A percentile compares a stretch with the other conserved stretches of the same genome.
Evolutionary conservation across 2,329 filamentous ascomycete species (phyloP).

Genomic region (Fusarium protoensiforme): DNA sequence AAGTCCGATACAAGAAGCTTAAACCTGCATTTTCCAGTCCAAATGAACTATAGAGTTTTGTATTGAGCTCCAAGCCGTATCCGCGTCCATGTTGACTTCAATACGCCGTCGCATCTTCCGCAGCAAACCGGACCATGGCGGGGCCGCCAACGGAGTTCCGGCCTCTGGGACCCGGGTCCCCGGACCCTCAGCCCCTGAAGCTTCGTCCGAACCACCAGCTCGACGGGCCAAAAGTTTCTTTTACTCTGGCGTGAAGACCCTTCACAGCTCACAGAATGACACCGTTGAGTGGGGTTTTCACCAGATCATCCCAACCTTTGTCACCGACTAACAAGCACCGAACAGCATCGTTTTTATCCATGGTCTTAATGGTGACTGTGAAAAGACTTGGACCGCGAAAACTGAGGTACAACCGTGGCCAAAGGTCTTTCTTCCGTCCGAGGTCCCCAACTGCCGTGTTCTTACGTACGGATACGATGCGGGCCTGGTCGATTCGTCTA

Average conservation of each 20-base stretch:
- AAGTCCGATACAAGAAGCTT: background rate
- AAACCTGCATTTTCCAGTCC: background rate
- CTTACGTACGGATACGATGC: conserved; percentile 34
- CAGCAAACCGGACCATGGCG: background rate
- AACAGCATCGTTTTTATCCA: conserved; percentile 31
- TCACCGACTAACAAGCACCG: background rate
- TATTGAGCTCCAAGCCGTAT: background rate
- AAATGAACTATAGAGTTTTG: background rate
- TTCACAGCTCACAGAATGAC: background rate
- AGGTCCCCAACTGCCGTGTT: conserved; percentile 17
- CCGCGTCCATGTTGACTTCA: conserved; percentile 13
- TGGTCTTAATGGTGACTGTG: conserved; percentile 23
- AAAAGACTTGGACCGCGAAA: conserved; percentile 24
- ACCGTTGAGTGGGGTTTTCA: background rate
- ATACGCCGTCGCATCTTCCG: conserved; percentile 5
- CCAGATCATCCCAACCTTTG: background rate
- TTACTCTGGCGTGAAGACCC: conserved; percentile 2
- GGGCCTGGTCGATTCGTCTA: background rate
- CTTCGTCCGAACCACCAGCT: accelerated
- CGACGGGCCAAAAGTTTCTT: background rate
- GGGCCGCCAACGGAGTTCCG: background rate
- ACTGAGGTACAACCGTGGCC: conserved; percentile 3
- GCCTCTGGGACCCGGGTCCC: background rate
- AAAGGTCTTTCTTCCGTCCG: conserved; percentile 1
- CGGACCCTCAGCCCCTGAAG: background rate